Evolutionary conservation across 2,329 filamentous ascomycete species (phyloP), one percentile per base, ranked within the genome.

Genomic region (Taxawa tesnikishii): DNA sequence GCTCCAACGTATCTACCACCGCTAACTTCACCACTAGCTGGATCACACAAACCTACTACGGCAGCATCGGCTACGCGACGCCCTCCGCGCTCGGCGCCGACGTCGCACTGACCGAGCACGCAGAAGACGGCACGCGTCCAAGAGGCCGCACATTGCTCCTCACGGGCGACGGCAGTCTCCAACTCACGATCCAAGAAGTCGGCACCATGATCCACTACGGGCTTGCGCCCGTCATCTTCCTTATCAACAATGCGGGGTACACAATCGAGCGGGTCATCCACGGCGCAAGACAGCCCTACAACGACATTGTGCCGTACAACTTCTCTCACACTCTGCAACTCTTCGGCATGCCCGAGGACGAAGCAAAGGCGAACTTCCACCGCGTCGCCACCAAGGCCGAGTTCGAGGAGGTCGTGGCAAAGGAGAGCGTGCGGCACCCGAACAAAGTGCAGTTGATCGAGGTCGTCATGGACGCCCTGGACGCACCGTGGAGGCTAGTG

Each of bases 141-240:
- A 74, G 78, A 32, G 75, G 75, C 3, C 75, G 71, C 39, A 65
- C 80, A 37, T 69, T 78, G 40, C 68, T 80, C 55, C 64, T 73
- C 38, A 72, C 72, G 23, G 71, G 71, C 7, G 73, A 78, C 33
- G 73, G 73, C 5, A 70, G 67, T 39, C 62, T 77, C 37, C 71
- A 74, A 47, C 67, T 77, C 56, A 75, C 69, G 0, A 65, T 59
- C 0, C 71, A 75, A 45, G 84, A 90, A 56, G 52, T 93, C 41
- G 81, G 62, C 15, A 68, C 65, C 3, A 71, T 72, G 16, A 66
- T 73, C 40, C 58, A 58, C 11, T 58, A 68, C 33, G 57, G 61
- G 3, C 55, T 72, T 14, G 56, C 68, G 23, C 59, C 67, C 3
- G 54, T 62, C 3, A 53, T 67, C 13, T 62, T 75, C 37, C 45